phyloP scores from a whole-genome alignment of 208 protist species.

The Trypanosoma avium region DNA sequence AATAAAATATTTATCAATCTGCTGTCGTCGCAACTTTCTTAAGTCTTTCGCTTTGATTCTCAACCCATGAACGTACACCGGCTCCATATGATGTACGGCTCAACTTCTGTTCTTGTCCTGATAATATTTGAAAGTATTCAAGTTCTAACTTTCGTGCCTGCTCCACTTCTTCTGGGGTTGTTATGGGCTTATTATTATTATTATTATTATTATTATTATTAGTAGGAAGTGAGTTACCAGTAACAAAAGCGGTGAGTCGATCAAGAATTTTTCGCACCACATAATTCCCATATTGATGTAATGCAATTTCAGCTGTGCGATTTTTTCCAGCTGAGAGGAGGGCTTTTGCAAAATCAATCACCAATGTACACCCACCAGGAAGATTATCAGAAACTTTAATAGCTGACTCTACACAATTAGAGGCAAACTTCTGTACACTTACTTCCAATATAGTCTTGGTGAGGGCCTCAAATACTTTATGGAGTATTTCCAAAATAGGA shows the following conservation, averaged over 20 bases:
- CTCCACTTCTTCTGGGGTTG: conserved; percentile 29
- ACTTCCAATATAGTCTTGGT: conserved; percentile 61
- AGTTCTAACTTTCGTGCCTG: conserved; percentile 17
- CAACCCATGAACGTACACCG: conserved; percentile 10
- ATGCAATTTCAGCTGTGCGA: conserved; percentile 39
- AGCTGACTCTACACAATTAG: conserved; percentile 80
- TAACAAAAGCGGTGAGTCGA: conserved; percentile 53
- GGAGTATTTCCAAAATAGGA: conserved; percentile 39
- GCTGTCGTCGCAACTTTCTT: no score
- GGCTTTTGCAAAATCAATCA: conserved; percentile 46
- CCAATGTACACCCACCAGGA: conserved; percentile 40
- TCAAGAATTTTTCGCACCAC: conserved; percentile 64
- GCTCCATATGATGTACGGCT: conserved; percentile 8
- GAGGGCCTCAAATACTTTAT: conserved; percentile 51
- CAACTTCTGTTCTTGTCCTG: conserved; percentile 1
- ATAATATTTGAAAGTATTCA: conserved; percentile 14
- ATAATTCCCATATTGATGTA: conserved; percentile 78
- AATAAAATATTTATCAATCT: no score
- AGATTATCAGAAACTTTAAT: conserved; percentile 41
- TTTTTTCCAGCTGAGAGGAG: conserved; percentile 53
- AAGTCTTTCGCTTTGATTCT: conserved; percentile 14
- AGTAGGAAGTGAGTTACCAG: conserved; percentile 19
- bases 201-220: no score
- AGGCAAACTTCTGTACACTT: conserved; percentile 72
- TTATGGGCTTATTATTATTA: no score